A percentile compares a stretch with the other conserved stretches of the same genome.
Evolutionary conservation across 495 filamentous ascomycete species (phyloP).

Genomic region (Penicillium flavigenum): DNA sequence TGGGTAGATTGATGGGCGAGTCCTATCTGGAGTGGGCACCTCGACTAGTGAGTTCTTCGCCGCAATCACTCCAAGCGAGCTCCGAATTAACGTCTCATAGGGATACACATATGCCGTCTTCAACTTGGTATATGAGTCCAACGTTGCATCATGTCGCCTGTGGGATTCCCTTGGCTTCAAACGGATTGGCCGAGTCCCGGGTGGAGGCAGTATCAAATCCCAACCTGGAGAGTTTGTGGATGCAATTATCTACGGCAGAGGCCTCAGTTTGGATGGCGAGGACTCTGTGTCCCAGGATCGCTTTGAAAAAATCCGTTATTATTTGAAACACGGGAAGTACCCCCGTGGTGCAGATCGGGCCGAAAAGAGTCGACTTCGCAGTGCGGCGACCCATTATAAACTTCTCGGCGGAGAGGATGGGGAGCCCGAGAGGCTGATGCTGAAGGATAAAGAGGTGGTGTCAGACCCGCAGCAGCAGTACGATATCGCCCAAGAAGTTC

Average conservation of each 20-base stretch:
- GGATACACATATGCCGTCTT: constrained; percentile 97
- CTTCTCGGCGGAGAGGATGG: constrained; percentile 52
- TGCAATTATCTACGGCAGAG: constrained; percentile 94
- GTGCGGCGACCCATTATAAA: constrained; percentile 95
- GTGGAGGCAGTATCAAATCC: constrained; percentile 79
- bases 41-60: constrained; percentile 59
- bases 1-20: constrained; percentile 91
- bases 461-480: constrained; percentile 89
- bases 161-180: constrained; percentile 99
- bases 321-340: constrained; percentile 93
- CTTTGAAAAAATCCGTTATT: constrained; percentile 97
- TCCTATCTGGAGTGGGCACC: constrained; percentile 93
- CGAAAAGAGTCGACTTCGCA: constrained; percentile 90
- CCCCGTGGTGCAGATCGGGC: constrained; percentile 90
- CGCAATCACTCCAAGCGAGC: not conserved
- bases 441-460: constrained; percentile 97
- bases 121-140: constrained; percentile 97
- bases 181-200: constrained; percentile 88
- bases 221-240: constrained; percentile 80
- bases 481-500: constrained; percentile 76
- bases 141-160: constrained; percentile 89
- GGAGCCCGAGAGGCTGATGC: constrained; percentile 76
- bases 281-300: constrained; percentile 93
- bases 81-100: constrained; percentile 29
- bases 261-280: constrained; percentile 73